Evolutionary conservation across 1,284 basidiomycete genomes (phyloP), one percentile per base, ranked within the genome.

Genomic region (Heimioporus punctisporus): DNA sequence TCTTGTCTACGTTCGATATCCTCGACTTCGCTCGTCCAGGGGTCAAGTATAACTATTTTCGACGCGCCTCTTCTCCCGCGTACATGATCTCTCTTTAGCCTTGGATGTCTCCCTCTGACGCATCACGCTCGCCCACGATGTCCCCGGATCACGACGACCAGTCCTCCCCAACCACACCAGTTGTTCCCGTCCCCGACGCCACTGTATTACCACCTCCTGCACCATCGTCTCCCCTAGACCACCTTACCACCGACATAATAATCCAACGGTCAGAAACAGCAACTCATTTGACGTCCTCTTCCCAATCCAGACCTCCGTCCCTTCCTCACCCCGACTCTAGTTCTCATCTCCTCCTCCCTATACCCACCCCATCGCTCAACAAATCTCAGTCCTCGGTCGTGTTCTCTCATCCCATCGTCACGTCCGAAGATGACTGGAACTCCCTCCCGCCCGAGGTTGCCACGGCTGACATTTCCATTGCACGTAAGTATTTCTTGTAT

Each of bases 391-490:
- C 78, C 9, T 76, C 77, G 0, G 74, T 80, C 48, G 64, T 74
- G 1, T 72, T 79, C 49, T 74, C 76, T 6, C 79, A 80, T 42
- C 54, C 69, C 2, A 51, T 62, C 40, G 44, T 66, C 45, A 50
- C 71, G 12, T 57, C 70, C 17, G 66, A 71, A 19, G 59, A 60
- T 6, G 55, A 64, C 24, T 72, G 64, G 69, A 42, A 56, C 5
- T 51, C 58, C 24, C 64, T 82, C 12, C 74, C 77, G 1, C 69
- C 77, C 15, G 84, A 86, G 56, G 73, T 86, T 25, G 76, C 78
- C 26, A 68, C 73, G n/a, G 83, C 83, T 14, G 84, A 86, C 59
- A 76, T 88, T 41, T 80, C 75, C 27, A 76, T 88, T 55, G 82
- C 85, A 51, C 75, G 85, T 88, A 64, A 72, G 86, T 83, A 40